Base-by-base conservation (phyloP, 306 rosid species). In the Mucuna pruriens region DNA sequence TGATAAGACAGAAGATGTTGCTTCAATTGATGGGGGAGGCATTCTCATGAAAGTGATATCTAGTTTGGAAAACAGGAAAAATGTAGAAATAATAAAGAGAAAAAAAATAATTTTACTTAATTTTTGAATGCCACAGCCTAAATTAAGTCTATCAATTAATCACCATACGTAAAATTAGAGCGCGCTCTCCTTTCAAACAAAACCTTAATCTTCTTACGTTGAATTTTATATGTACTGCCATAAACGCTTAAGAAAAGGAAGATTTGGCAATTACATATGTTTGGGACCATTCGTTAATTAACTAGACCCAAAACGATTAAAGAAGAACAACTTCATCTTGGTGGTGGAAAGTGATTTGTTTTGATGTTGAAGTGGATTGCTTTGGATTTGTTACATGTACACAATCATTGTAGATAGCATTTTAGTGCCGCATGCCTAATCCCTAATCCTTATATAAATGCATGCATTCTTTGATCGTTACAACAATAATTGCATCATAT, bases 401-500 rank as follows among this genome's bases (percentile, higher is more conserved):
- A 46, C 22, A 65, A 33, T 80, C 34, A 62, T 33, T 71, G 73
- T 45, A 13, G 78, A 20, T 17, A 61, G 16, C 58, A 49, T n/a
- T 36, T 57, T 72, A 10, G 15, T n/a, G 29, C 2, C 46, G 11
- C 9, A 34, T 60, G 69, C 45, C 68, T 78, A 23, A 55, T 68
- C 49, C 68, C 68, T 39, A 55, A 55, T 51, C 75, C 60, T 11
- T 8, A 66, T 19, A 39, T 38, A 60, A 13, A 55, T 26, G 38
- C 60, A 40, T 80, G 38, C 73, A 20, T 23, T 57, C 39, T 33
- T 75, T 75, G 58, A 73, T 76, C 20, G 9, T 5, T 39, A 2
- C 34, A 31, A 1, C 80, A 42, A 76, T 82, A 34, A 75, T 64
- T 76, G 82, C 57, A 8, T 69, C 69, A 26, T 46, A 72, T 48